Evolutionary conservation across 257 asterid genomes (phyloP).

Genomic region (Eucommia ulmoides): DNA sequence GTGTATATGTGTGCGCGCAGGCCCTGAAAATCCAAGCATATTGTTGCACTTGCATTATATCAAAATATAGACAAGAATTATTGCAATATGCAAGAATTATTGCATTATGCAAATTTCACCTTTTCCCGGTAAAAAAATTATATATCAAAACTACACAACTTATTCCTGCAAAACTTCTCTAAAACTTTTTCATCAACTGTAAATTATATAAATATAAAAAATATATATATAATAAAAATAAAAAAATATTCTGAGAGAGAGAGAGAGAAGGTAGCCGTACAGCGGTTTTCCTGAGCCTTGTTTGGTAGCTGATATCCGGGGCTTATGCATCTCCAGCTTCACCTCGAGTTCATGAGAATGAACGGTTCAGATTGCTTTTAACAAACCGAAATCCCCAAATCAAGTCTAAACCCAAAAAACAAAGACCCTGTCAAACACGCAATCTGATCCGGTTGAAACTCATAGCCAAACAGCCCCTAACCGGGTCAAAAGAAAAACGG

Average conservation of each 20-base stretch:
- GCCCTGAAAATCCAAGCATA: too few species aligned
- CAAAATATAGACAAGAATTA: too few species aligned
- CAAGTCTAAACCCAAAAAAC: slow-evolving; percentile 10
- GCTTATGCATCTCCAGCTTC: slow-evolving; percentile 14
- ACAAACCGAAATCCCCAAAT: slow-evolving; percentile 14
- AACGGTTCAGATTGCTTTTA: slow-evolving; percentile 39
- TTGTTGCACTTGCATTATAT: too few species aligned
- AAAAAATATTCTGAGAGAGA: slow-evolving; percentile 29
- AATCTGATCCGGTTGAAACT: slow-evolving; percentile 39
- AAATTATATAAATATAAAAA: slow-evolving; percentile 37
- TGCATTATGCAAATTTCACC: too few species aligned
- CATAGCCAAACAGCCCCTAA: too few species aligned
- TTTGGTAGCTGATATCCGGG: slow-evolving; percentile 30
- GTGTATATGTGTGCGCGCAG: too few species aligned
- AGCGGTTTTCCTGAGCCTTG: slow-evolving; percentile 37
- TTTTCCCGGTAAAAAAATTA: too few species aligned
- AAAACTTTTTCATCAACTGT: slow-evolving; percentile 43
- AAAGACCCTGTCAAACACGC: too few species aligned
- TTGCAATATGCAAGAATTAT: too few species aligned
- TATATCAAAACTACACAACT: too few species aligned
- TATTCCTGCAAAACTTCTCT: slow-evolving; percentile 93
- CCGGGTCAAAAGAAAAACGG: slow-evolving; percentile 13
- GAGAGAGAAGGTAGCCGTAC: slow-evolving; percentile 67
- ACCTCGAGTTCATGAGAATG: slow-evolving; percentile 29
- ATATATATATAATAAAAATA: slow-evolving; percentile 20